These are phyloP conservation scores for Biancaea sappan DNA, from an alignment of 306 rosid genomes.

Conservation along the genomic window DNA sequence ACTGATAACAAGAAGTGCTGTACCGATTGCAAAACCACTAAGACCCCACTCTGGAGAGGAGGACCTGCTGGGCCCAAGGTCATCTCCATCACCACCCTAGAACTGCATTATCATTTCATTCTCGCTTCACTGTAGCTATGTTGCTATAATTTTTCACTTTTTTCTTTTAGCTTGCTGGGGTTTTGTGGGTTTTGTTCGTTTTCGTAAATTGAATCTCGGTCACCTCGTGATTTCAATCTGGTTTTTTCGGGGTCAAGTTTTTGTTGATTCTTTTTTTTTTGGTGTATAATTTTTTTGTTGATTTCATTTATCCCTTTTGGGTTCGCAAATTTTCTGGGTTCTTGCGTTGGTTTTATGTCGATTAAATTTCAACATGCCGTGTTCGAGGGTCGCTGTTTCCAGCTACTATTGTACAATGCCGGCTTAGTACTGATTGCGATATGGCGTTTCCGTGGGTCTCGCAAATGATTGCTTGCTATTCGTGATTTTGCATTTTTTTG, in stretches of 20 bases:
- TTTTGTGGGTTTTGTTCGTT: background rate
- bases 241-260: background rate
- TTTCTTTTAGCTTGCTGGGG: background rate
- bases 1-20: constrained; percentile 41
- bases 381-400: background rate
- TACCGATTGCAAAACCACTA: constrained; percentile 47
- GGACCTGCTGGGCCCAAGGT: constrained; percentile 73
- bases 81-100: background rate
- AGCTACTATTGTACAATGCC: background rate
- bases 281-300: background rate
- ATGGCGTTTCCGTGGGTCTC: background rate
- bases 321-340: background rate
- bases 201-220: background rate
- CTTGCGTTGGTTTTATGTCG: too few relatives aligned
- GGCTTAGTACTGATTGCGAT: background rate
- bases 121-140: background rate
- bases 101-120: background rate
- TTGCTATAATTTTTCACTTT: background rate
- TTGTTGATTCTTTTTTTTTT: too few relatives aligned
- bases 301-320: background rate
- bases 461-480: background rate
- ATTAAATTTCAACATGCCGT: background rate
- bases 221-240: background rate
- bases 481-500: background rate
- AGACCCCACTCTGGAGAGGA: constrained; percentile 65